A percentile compares a stretch with the other conserved stretches of the same genome.
Conservation (phyloP, 495 filamentous ascomycete genomes). For the Xylaria flabelliformis region DNA sequence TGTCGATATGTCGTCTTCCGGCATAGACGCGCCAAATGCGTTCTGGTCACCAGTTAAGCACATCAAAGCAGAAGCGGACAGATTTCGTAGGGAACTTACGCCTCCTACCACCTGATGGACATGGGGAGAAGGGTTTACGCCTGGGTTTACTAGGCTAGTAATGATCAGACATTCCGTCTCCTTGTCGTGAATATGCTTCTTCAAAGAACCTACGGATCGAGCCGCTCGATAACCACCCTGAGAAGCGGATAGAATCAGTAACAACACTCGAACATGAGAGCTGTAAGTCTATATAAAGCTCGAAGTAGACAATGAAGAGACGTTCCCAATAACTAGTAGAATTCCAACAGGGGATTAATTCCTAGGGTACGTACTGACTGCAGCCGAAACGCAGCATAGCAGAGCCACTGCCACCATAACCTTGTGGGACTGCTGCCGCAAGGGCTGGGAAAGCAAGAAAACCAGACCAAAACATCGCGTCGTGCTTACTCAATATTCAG, state of each 20-base stretch:
- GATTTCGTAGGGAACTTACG: constrained; percentile 6
- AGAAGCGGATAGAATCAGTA: not conserved
- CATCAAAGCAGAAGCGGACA: not conserved
- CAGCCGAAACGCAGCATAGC: constrained; percentile 39
- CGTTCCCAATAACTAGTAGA: not conserved
- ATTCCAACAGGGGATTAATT: not conserved
- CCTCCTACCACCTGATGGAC: constrained; percentile 41
- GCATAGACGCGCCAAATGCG: constrained; percentile 30
- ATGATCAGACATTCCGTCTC: not conserved
- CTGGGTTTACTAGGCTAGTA: constrained; percentile 33
- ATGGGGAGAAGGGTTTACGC: constrained; percentile 37
- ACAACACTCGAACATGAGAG: not conserved
- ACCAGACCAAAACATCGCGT: constrained; percentile 25
- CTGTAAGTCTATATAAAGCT: not conserved
- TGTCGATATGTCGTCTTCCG: constrained; percentile 30
- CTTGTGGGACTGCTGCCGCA: constrained; percentile 28
- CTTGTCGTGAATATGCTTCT: not conserved
- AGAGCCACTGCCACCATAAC: constrained; percentile 15
- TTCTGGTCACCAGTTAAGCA: constrained; percentile 6
- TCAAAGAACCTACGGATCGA: constrained; percentile 34
- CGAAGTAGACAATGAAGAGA: not conserved
- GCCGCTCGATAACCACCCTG: constrained; percentile 39
- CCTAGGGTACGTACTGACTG: constrained; percentile 25
- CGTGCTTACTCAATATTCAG: not conserved
- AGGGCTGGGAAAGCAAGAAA: constrained; percentile 25